Evolutionary conservation across 1,284 basidiomycete genomes (phyloP).

Genomic region (Polyporus tsugae): DNA sequence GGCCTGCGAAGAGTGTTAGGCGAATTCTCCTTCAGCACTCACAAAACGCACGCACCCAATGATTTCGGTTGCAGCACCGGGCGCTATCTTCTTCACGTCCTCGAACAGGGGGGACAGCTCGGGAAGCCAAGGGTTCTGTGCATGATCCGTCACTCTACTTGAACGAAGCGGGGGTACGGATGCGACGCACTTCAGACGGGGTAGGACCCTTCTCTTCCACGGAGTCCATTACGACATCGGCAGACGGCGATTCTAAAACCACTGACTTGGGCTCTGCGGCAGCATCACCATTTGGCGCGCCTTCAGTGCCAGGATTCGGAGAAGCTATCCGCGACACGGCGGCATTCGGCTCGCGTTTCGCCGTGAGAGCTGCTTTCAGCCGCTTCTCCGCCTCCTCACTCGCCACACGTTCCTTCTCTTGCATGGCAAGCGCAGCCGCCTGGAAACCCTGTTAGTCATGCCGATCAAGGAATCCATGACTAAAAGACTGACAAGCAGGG

Average conservation of each 20-base stretch:
- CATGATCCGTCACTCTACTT: neutral
- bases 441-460: conserved; percentile 35
- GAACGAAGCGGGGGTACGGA: neutral
- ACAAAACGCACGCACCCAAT: conserved; percentile 66
- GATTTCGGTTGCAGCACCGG: conserved; percentile 66
- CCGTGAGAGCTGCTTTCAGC: conserved; percentile 76
- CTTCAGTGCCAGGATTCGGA: conserved; percentile 51
- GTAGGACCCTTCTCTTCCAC: conserved; percentile 27
- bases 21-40: neutral
- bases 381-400: conserved; percentile 80
- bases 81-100: conserved; percentile 72
- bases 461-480: neutral
- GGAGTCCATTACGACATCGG: conserved; percentile 60
- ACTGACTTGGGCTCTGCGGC: conserved; percentile 45
- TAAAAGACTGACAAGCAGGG: conserved; percentile 61
- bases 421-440: conserved; percentile 64
- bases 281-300: conserved; percentile 44
- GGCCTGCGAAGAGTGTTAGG: conserved; percentile 58
- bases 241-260: conserved; percentile 41
- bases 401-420: conserved; percentile 70
- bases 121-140: conserved; percentile 79
- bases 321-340: conserved; percentile 68
- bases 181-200: conserved; percentile 25
- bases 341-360: conserved; percentile 73
- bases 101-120: conserved; percentile 75